A percentile compares a stretch with the other conserved stretches of the same genome.
Conservation (phyloP, 2,329 filamentous ascomycete species). For the Elsinoe necatrix region DNA sequence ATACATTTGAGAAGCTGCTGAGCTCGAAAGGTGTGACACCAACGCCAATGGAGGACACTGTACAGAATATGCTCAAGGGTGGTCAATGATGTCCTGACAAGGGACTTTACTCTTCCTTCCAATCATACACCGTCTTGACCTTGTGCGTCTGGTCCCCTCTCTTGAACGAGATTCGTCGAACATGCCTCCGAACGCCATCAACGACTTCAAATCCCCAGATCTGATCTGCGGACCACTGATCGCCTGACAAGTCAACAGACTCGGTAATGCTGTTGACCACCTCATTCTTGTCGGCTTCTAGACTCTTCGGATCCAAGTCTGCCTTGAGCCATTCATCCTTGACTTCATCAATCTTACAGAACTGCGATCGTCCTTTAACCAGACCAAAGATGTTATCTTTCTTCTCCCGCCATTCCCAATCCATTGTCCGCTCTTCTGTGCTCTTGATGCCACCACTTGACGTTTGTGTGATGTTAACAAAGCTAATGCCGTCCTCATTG, state of each 20-base stretch:
- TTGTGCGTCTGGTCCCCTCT: slow-evolving; percentile 34
- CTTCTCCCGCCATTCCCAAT: slow-evolving; percentile 56
- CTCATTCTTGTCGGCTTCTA: slow-evolving; percentile 34
- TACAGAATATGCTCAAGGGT: slow-evolving; percentile 33
- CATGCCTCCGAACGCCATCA: slow-evolving; percentile 34
- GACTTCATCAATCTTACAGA: slow-evolving; percentile 33
- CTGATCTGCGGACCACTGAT: slow-evolving; percentile 49
- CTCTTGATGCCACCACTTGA: slow-evolving; percentile 64
- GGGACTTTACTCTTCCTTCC: slow-evolving; percentile 17
- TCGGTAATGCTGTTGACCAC: slow-evolving; percentile 44
- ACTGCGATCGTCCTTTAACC: slow-evolving; percentile 49
- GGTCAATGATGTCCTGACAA: not conserved
- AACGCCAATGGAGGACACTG: slow-evolving; percentile 32
- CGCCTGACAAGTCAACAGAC: slow-evolving; percentile 31
- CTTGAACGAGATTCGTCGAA: slow-evolving; percentile 29
- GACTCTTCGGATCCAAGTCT: slow-evolving; percentile 51
- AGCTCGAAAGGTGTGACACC: slow-evolving; percentile 29
- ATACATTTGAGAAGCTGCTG: slow-evolving; percentile 34
- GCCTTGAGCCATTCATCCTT: slow-evolving; percentile 45
- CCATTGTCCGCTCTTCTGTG: slow-evolving; percentile 48
- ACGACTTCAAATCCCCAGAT: slow-evolving; percentile 41
- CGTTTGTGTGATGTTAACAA: slow-evolving; percentile 65
- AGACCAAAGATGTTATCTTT: slow-evolving; percentile 71
- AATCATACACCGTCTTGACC: slow-evolving; percentile 39
- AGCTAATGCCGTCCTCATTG: slow-evolving; percentile 37